Evolutionary conservation across 2,329 filamentous ascomycete species (phyloP).

Genomic region (Alternaria ventricosa): DNA sequence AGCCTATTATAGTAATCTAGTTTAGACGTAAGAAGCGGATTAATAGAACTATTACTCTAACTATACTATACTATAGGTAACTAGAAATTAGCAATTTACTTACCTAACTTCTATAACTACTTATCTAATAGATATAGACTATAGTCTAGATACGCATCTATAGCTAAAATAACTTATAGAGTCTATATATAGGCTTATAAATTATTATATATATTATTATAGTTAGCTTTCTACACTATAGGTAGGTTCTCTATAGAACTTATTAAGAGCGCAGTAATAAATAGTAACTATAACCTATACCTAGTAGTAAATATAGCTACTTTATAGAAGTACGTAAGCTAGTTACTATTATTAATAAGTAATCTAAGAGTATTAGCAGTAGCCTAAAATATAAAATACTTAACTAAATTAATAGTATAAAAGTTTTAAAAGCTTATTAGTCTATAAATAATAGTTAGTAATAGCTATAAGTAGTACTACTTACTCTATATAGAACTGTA

Average conservation of each 20-base stretch:
- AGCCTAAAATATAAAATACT: background rate
- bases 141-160: background rate
- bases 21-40: background rate
- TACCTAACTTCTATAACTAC: too few relatives aligned
- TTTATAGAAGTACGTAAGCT: background rate
- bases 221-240: background rate
- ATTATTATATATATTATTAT: background rate
- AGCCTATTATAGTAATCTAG: too few relatives aligned
- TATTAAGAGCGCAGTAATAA: background rate
- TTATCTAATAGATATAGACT: background rate
- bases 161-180: background rate
- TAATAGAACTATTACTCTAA: background rate
- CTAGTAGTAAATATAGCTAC: background rate
- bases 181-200: background rate
- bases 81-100: too few relatives aligned
- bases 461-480: background rate
- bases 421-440: background rate
- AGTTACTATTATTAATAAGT: background rate
- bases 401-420: background rate
- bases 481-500: background rate
- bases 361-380: background rate
- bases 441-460: background rate
- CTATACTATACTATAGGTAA: background rate
- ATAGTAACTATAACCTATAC: background rate
- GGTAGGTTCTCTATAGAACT: too few relatives aligned